phyloP scores from a whole-genome alignment of 2,329 filamentous ascomycete species.

The Verticillium isaacii region DNA sequence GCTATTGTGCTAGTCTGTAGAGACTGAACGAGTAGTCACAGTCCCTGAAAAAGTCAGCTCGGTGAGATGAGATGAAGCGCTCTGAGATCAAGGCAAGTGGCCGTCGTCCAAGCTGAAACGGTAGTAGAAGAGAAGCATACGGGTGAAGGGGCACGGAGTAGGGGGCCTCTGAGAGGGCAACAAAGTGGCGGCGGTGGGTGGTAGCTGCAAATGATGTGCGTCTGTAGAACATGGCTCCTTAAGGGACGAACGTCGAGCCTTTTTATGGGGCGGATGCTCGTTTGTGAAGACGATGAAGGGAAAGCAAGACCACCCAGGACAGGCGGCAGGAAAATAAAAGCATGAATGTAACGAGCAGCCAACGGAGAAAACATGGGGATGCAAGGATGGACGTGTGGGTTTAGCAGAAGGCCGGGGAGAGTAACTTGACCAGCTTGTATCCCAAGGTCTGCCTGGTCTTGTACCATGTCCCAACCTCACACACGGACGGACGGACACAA shows the following conservation, averaged over 20 bases:
- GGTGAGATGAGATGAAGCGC: not conserved
- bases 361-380: not conserved
- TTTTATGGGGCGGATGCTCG: conserved; percentile 1
- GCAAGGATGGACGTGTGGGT: not conserved
- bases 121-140: not conserved
- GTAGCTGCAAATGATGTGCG: not conserved
- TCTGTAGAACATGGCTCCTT: not conserved
- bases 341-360: not conserved
- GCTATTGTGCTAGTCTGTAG: too few relatives aligned
- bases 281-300: not conserved
- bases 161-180: not conserved
- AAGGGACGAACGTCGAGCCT: not conserved
- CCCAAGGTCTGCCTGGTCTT: not conserved
- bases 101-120: too few relatives aligned
- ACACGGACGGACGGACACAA: not conserved
- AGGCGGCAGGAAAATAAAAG: not conserved
- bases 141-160: not conserved
- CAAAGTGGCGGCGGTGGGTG: not conserved
- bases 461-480: not conserved
- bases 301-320: not conserved
- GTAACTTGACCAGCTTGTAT: not conserved
- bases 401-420: not conserved
- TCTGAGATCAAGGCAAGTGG: not conserved
- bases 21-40: too few relatives aligned
- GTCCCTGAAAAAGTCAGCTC: not conserved